Base-by-base conservation (phyloP, 495 filamentous ascomycete genomes). In the Talaromyces proteolyticus region DNA sequence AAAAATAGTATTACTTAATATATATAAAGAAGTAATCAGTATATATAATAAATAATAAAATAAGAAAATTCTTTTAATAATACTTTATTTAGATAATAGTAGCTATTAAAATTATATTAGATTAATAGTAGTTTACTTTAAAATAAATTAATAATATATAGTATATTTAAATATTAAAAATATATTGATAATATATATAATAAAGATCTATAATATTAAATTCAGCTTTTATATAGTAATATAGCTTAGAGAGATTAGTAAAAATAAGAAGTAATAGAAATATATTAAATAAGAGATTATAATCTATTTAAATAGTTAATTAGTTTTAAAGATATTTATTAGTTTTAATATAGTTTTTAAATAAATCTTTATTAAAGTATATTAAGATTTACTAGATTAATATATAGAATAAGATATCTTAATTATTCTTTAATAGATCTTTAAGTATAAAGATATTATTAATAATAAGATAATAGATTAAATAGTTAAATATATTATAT, bases 401-500 rank as follows among this genome's bases (percentile, higher is more conserved):
- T 34, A 8, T 5, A 14, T 7, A 3, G 2, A 17, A 5, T 10
- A 26, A 21, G 29, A 16, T 12, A 38, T 47, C n/a, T 16, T 5
- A 2, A 24, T 47, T 19, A 17, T 7, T 6, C 6, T 56, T 24
- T 38, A 48, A 20, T 56, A 51, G 38, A 56, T 53, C 21, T 44
- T 44, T 20, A 51, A 43, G 39, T 51, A 56, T 42, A 36, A 16
- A 29, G 54, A 44, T n/a, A 50, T 49, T 19, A 25, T 42, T 26
- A 51, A 51, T 22, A 56, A 56, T 36, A 51, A 53, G 25, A 12
- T 36, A 38, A 51, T 51, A 21, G 54, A 56, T 43, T 23, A 29
- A 40, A 42, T 43, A n/a, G 54, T 40, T 39, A 56, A 56, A 37
- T 14, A 26, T 11, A 17, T 24, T 1, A 19, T 24, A 0, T 10